phyloP scores from a whole-genome alignment of 1,139 yeast species.

The Yamadazyma buinensis region DNA sequence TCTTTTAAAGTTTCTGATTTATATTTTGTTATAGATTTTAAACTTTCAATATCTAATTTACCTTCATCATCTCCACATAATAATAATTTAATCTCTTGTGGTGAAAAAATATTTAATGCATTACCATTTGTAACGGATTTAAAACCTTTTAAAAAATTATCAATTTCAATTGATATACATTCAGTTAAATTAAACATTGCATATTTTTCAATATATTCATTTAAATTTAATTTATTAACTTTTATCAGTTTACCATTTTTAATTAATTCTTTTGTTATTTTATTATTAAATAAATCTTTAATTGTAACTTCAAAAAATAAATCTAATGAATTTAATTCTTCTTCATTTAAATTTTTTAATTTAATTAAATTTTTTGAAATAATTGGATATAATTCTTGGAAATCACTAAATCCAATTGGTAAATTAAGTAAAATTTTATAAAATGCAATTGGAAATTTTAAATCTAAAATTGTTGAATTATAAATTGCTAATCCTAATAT shows the following conservation, averaged over 20 bases:
- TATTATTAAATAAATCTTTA: conserved; percentile 35
- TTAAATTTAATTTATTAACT: conserved; percentile 57
- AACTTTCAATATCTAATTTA: conserved; percentile 60
- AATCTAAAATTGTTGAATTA: conserved; percentile 81
- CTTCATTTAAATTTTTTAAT: conserved; percentile 40
- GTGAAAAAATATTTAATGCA: conserved; percentile 70
- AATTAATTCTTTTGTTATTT: conserved; percentile 46
- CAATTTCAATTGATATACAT: conserved; percentile 50
- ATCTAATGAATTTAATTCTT: conserved; percentile 27
- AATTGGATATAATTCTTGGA: conserved; percentile 61
- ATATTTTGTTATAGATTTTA: conserved; percentile 63
- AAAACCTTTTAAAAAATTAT: conserved; percentile 67
- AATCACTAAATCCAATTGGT: conserved; percentile 59
- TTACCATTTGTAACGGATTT: conserved; percentile 74
- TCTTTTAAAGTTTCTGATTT: conserved; percentile 29
- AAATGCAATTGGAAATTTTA: conserved; percentile 69
- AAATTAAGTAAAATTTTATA: conserved; percentile 69
- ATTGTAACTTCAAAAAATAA: conserved; percentile 39
- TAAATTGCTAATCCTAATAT: conserved; percentile 86
- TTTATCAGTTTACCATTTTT: conserved; percentile 48
- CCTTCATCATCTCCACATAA: conserved; percentile 68
- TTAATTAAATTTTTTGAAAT: conserved; percentile 56
- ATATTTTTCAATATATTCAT: conserved; percentile 59
- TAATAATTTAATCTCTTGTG: conserved; percentile 76
- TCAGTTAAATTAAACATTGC: conserved; percentile 56